Base-by-base conservation (phyloP, 108 stramenopile species). In the Asterionellopsis glacialis region DNA sequence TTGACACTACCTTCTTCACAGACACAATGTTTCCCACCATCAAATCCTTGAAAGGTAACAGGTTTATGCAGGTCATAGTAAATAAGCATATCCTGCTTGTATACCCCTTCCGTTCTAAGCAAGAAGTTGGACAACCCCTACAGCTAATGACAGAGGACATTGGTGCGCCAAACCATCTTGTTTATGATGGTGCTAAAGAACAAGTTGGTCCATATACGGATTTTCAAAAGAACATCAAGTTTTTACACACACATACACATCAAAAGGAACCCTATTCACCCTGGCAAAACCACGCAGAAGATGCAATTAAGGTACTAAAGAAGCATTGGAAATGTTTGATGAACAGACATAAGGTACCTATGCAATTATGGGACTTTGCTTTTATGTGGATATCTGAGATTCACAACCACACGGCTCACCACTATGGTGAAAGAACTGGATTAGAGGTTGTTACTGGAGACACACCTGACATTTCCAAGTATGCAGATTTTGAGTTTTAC, bases 401-500 rank as follows among this genome's bases (percentile, higher is more conserved):
- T 2, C 63, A 64, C 53, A 13, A 9, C 5, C 45, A 59, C 11
- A 69, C 74, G 0, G 50, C 45, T 27, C 9, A 12, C 4, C 57
- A 33, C 1, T 26, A 2, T 18, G 33, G 44, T 11, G 47, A 18
- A 0, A 4, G 51, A 11, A 24, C 26, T 9, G 59, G 58, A 0
- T 57, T 50, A 39, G 51, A 74, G 39, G 38, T n/a, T 4, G 18
- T 70, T 11, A 66, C 65, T 0, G 78, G 78, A 0, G 70, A 69
- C 4, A 74, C 75, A 0, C 59, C 63, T 0, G 79, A 75, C 59
- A 72, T 80, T 1, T 64, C 70, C 2, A 70, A 80, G 39, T 65
- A 49, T 24, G 33, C 72, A 1, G 75, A 80, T 26, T 80, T 80
- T 45, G 64, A 24, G 0, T 80, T 68, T 39, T 80, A 68, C 48